A percentile compares a stretch with the other conserved stretches of the same genome.
Evolutionary conservation across 2,329 filamentous ascomycete genomes (phyloP).

Genomic region (Fusarium humuli): DNA sequence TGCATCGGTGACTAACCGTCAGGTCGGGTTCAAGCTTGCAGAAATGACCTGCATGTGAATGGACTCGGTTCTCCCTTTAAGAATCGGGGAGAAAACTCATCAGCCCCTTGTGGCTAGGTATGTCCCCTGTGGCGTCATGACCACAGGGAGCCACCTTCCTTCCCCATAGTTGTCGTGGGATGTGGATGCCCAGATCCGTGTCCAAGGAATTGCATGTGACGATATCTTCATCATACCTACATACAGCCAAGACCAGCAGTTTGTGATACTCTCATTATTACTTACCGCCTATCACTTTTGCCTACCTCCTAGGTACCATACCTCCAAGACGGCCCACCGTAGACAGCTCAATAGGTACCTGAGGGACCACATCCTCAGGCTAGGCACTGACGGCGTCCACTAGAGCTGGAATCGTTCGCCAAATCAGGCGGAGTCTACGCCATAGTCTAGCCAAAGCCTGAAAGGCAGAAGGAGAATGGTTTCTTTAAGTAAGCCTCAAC

Average conservation of each 20-base stretch:
- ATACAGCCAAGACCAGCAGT: background rate
- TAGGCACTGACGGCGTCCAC: conserved; percentile 28
- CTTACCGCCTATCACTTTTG: background rate
- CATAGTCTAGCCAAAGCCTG: background rate
- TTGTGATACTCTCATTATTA: background rate
- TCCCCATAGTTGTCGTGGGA: background rate
- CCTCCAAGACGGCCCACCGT: background rate
- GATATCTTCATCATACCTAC: conserved; percentile 26
- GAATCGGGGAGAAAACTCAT: conserved; percentile 5
- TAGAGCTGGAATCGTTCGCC: conserved; percentile 40
- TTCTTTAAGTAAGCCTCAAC: conserved; percentile 48
- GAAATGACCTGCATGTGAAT: conserved; percentile 26
- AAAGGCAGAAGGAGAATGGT: conserved; percentile 38
- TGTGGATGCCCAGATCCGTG: background rate
- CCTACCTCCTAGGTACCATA: background rate
- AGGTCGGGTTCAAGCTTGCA: conserved; percentile 21
- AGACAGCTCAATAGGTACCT: conserved; percentile 14
- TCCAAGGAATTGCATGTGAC: conserved; percentile 29
- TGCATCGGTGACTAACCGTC: conserved; percentile 16
- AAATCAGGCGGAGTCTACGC: conserved; percentile 10
- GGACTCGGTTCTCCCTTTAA: background rate
- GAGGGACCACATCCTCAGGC: conserved; percentile 31
- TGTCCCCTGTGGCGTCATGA: conserved; percentile 18
- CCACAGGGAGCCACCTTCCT: conserved; percentile 8
- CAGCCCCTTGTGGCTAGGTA: conserved; percentile 32